Conservation (phyloP, 306 rosid genomes). For the Cicer judaicum region DNA sequence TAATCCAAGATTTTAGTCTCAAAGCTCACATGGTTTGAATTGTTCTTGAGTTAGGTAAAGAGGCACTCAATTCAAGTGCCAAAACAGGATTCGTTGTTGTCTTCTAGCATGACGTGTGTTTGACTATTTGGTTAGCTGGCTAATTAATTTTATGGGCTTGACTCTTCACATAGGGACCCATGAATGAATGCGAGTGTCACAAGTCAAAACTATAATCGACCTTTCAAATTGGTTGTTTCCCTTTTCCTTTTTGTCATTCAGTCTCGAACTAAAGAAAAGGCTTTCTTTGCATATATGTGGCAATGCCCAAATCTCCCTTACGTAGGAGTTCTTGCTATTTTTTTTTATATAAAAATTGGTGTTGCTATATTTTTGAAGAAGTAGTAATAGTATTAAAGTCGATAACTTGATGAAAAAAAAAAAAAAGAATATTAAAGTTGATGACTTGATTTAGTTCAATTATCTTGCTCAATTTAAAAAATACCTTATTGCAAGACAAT, state of each 20-base stretch:
- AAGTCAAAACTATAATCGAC: slow-evolving; percentile 39
- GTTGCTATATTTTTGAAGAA: too few relatives aligned
- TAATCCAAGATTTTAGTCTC: slow-evolving; percentile 25
- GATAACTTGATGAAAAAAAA: neutral
- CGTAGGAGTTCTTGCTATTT: neutral
- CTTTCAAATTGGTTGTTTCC: neutral
- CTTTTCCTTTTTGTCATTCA: neutral
- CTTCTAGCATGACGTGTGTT: slow-evolving; percentile 48
- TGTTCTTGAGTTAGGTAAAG: slow-evolving; percentile 49
- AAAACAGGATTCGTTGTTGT: slow-evolving; percentile 46
- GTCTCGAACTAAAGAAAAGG: neutral
- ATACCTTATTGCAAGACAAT: neutral
- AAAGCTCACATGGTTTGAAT: slow-evolving; percentile 44
- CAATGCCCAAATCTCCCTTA: neutral
- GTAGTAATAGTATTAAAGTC: neutral
- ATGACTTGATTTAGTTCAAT: neutral
- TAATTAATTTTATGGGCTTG: slow-evolving; percentile 42
- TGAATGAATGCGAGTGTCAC: slow-evolving; percentile 25
- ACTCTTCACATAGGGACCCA: slow-evolving; percentile 48
- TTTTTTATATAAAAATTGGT: neutral
- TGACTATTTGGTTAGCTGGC: slow-evolving; percentile 49
- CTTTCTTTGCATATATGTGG: slow-evolving; percentile 6
- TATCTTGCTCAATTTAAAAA: neutral
- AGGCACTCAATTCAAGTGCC: slow-evolving; percentile 52
- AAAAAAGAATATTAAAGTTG: neutral